A percentile compares a stretch with the other conserved stretches of the same genome.
phyloP scores from a whole-genome alignment of 1,284 basidiomycete genomes.

The Kalmanozyma brasiliensis region DNA sequence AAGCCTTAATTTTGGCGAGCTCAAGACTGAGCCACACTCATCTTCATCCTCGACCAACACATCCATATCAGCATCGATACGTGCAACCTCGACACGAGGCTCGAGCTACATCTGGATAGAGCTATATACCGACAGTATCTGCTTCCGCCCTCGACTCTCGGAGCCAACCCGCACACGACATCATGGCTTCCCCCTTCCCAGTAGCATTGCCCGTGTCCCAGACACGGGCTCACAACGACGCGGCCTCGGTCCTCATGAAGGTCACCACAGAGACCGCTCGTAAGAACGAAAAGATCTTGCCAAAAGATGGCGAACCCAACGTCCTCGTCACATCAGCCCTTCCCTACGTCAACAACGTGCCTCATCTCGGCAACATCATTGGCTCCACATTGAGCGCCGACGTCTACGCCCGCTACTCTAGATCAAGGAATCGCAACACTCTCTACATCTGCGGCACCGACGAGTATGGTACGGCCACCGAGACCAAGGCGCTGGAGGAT shows the following conservation, averaged over 20 bases:
- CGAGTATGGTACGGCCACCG: slow-evolving; percentile 98
- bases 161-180: slow-evolving; percentile 32
- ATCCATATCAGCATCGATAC: no score
- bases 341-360: slow-evolving; percentile 98
- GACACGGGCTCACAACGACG: slow-evolving; percentile 45
- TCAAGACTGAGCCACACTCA: no score
- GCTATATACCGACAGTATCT: background rate
- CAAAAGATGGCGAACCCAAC: slow-evolving; percentile 60
- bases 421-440: slow-evolving; percentile 72
- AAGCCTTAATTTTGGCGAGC: no score
- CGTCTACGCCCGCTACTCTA: slow-evolving; percentile 86
- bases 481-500: slow-evolving; percentile 96
- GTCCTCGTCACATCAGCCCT: slow-evolving; percentile 93
- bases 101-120: slow-evolving; percentile 1
- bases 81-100: no score
- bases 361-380: slow-evolving; percentile 98
- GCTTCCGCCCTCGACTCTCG: slow-evolving; percentile 5
- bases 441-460: slow-evolving; percentile 95
- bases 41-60: no score
- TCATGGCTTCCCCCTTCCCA: slow-evolving; percentile 65
- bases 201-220: slow-evolving; percentile 50
- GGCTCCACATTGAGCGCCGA: slow-evolving; percentile 95
- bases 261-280: slow-evolving; percentile 50
- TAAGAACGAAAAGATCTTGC: slow-evolving; percentile 55
- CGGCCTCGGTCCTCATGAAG: slow-evolving; percentile 59